phyloP scores from a whole-genome alignment of 768 basidiomycete genomes.

The Auriscalpium microsporum region DNA sequence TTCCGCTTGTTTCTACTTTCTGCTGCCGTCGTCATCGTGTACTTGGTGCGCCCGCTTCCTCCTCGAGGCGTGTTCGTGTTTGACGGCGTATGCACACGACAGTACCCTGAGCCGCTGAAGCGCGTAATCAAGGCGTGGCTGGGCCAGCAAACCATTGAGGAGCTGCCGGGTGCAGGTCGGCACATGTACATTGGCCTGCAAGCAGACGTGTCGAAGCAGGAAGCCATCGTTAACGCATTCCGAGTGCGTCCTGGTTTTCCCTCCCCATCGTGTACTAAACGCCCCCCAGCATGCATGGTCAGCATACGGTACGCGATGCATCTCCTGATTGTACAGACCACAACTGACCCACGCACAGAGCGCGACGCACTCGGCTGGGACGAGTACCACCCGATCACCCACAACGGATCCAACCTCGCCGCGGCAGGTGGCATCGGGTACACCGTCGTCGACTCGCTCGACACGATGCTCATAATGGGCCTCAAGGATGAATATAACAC shows the following conservation, averaged over 20 bases:
- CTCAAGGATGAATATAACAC: slow-evolving; percentile 70
- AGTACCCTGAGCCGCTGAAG: slow-evolving; percentile 2
- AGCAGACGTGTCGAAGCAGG: slow-evolving; percentile 55
- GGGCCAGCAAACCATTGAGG: neutral
- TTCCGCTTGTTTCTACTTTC: neutral
- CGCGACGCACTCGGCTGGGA: slow-evolving; percentile 86
- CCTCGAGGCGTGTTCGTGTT: neutral
- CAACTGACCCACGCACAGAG: slow-evolving; percentile 38
- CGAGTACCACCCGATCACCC: slow-evolving; percentile 83
- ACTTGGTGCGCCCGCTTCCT: neutral
- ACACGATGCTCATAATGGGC: slow-evolving; percentile 82
- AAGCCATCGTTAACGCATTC: slow-evolving; percentile 73
- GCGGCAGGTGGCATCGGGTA: slow-evolving; percentile 76
- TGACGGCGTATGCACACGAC: neutral
- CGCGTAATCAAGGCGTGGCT: slow-evolving; percentile 3
- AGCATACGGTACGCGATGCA: slow-evolving; percentile 57
- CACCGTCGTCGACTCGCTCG: slow-evolving; percentile 81
- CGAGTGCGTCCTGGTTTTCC: slow-evolving; percentile 37
- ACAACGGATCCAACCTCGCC: slow-evolving; percentile 70
- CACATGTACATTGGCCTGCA: slow-evolving; percentile 22
- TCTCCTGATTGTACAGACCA: slow-evolving; percentile 4
- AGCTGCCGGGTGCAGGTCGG: slow-evolving; percentile 16
- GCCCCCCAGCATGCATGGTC: slow-evolving; percentile 67
- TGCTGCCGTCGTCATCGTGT: neutral
- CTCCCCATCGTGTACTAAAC: neutral